Conservation (phyloP, 805 yeast species). For the Zygosaccharomyces kombuchaensis region DNA sequence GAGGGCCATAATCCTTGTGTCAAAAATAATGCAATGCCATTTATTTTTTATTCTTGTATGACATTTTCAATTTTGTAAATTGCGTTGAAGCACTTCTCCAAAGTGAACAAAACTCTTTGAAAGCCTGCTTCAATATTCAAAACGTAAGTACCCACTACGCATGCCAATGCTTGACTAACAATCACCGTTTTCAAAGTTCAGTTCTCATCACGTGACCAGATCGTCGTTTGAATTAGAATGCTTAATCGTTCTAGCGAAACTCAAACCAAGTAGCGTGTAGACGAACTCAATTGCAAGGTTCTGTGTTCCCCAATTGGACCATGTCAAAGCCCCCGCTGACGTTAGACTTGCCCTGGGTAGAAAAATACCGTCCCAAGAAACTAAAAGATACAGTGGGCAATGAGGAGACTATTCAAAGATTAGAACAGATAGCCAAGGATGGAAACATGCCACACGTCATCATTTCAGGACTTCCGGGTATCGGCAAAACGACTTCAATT, state of each 20-base stretch:
- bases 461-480: conserved; percentile 94
- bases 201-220: too few species aligned
- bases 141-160: too few species aligned
- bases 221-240: neutral
- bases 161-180: too few species aligned
- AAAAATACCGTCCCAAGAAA: conserved; percentile 81
- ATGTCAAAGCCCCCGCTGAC: conserved; percentile 16
- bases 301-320: neutral
- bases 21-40: too few species aligned
- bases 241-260: neutral
- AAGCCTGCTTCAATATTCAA: too few species aligned
- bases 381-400: conserved; percentile 90
- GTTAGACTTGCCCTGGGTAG: conserved; percentile 63
- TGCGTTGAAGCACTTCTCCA: too few species aligned
- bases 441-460: conserved; percentile 98
- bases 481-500: conserved; percentile 93
- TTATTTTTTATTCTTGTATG: too few species aligned
- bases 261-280: neutral
- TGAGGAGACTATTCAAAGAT: conserved; percentile 78
- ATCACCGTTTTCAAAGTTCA: too few species aligned
- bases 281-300: neutral
- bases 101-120: too few species aligned
- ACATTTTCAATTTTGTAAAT: too few species aligned
- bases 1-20: too few species aligned
- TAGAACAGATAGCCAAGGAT: conserved; percentile 78